Evolutionary conservation across 805 yeast genomes (phyloP).

Genomic region (Barnettozyma sp.): DNA sequence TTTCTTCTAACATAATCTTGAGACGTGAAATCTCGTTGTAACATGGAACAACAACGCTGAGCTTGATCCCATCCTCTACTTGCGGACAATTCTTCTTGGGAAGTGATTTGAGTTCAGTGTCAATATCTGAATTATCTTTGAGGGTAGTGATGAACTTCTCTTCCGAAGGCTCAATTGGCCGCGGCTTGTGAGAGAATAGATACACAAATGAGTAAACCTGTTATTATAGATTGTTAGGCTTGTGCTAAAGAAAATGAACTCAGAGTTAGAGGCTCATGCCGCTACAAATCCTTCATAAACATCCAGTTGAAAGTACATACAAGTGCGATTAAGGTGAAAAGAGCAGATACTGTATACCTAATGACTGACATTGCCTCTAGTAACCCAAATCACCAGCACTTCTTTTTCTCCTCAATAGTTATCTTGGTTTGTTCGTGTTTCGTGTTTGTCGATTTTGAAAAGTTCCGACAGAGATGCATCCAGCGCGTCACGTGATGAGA

Average conservation of each 20-base stretch:
- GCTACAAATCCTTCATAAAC: neutral
- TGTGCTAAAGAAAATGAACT: too few relatives aligned
- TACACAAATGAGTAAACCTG: constrained; percentile 14
- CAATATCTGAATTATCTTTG: constrained; percentile 19
- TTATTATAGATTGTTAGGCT: too few relatives aligned
- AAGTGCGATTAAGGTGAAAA: neutral
- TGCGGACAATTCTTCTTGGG: constrained; percentile 17
- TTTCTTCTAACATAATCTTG: constrained; percentile 62
- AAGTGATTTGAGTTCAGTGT: constrained; percentile 31
- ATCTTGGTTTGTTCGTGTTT: too few relatives aligned
- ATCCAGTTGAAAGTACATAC: neutral
- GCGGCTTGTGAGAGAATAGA: constrained; percentile 58
- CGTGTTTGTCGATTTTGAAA: too few relatives aligned
- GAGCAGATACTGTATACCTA: neutral
- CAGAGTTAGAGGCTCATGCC: too few relatives aligned
- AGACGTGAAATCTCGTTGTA: constrained; percentile 79
- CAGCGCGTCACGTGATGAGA: too few relatives aligned
- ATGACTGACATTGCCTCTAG: neutral
- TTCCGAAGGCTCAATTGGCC: constrained; percentile 49
- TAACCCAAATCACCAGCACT: neutral
- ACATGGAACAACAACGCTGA: constrained; percentile 89
- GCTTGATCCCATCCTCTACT: constrained; percentile 34
- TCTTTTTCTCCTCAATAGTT: too few relatives aligned
- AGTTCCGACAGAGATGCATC: too few relatives aligned
- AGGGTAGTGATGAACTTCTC: constrained; percentile 46